Percentiles rank a stretch among this genome's conserved stretches.
Evolutionary conservation across 1,284 basidiomycete genomes (phyloP).

Genomic region (Volvariella volvacea): DNA sequence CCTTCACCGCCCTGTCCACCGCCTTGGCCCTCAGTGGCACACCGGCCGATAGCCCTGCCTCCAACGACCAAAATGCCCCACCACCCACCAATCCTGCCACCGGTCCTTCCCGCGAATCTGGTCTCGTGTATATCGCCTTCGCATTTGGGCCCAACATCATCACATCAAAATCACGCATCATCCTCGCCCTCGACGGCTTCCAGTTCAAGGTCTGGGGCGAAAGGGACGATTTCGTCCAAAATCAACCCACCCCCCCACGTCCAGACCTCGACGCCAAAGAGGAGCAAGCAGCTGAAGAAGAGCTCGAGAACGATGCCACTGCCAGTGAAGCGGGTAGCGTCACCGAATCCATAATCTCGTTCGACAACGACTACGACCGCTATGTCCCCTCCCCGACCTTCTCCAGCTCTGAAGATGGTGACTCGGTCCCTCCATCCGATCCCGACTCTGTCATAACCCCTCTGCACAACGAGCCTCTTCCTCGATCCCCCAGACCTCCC

Average conservation of each 20-base stretch:
- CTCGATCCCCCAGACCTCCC: too few relatives aligned
- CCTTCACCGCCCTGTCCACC: slow-evolving; percentile 62
- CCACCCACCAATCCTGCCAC: background rate
- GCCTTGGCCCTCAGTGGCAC: slow-evolving; percentile 36
- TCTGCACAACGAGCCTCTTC: too few relatives aligned
- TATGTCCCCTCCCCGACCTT: background rate
- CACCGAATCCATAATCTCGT: background rate
- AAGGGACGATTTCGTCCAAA: slow-evolving; percentile 25
- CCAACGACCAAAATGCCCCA: background rate
- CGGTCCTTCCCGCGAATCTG: background rate
- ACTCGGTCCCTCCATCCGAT: too few relatives aligned
- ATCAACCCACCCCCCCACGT: background rate
- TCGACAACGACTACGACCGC: background rate
- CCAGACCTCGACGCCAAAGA: slow-evolving; percentile 15
- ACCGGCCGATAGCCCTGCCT: background rate
- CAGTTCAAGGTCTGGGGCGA: slow-evolving; percentile 51
- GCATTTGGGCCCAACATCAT: slow-evolving; percentile 58
- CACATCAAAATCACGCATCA: slow-evolving; percentile 49
- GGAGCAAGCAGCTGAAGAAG: slow-evolving; percentile 14
- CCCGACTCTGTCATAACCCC: too few relatives aligned
- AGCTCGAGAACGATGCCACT: slow-evolving; percentile 16
- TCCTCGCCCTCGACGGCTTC: slow-evolving; percentile 58
- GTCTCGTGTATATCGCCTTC: slow-evolving; percentile 45
- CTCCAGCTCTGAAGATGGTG: background rate
- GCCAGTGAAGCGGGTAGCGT: background rate